phyloP scores from a whole-genome alignment of 2,329 filamentous ascomycete species.

The Sporothrix curviconia region DNA sequence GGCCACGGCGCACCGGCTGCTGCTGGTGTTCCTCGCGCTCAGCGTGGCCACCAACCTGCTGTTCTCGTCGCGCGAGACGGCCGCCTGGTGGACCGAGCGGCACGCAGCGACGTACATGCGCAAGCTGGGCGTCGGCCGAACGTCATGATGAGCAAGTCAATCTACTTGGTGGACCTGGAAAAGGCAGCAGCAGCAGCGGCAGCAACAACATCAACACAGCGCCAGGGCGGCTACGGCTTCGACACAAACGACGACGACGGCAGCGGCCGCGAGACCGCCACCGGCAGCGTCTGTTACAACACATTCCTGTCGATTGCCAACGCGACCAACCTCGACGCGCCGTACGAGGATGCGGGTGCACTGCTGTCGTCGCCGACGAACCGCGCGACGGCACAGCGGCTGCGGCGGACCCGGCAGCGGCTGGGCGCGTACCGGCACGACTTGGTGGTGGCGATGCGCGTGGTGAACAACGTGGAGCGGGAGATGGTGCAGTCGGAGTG shows the following conservation, averaged over 20 bases:
- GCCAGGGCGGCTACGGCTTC: too few species aligned
- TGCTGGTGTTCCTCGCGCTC: slow-evolving; percentile 60
- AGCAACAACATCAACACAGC: too few species aligned
- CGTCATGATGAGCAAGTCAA: slow-evolving; percentile 71
- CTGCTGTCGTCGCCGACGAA: slow-evolving; percentile 42
- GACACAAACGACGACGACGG: slow-evolving; percentile 28
- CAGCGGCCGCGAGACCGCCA: neutral
- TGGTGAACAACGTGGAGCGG: slow-evolving; percentile 82
- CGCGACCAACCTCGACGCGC: slow-evolving; percentile 50
- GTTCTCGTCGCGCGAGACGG: slow-evolving; percentile 65
- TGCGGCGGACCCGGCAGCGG: slow-evolving; percentile 74
- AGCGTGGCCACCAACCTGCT: slow-evolving; percentile 69
- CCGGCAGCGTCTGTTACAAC: slow-evolving; percentile 33
- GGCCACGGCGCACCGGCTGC: slow-evolving; percentile 64
- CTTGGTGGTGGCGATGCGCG: slow-evolving; percentile 78
- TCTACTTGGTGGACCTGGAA: slow-evolving; percentile 77
- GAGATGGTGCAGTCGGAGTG: slow-evolving; percentile 84
- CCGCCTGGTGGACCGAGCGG: slow-evolving; percentile 80
- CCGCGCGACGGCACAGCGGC: slow-evolving; percentile 52
- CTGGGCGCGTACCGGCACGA: slow-evolving; percentile 84
- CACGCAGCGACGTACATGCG: slow-evolving; percentile 75
- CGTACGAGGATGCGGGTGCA: slow-evolving; percentile 47
- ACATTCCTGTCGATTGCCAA: slow-evolving; percentile 56
- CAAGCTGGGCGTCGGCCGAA: slow-evolving; percentile 73
- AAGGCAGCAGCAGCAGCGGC: too few species aligned